Conservation (phyloP, 2,329 filamentous ascomycete genomes). For the Zopfia rhizophila region DNA sequence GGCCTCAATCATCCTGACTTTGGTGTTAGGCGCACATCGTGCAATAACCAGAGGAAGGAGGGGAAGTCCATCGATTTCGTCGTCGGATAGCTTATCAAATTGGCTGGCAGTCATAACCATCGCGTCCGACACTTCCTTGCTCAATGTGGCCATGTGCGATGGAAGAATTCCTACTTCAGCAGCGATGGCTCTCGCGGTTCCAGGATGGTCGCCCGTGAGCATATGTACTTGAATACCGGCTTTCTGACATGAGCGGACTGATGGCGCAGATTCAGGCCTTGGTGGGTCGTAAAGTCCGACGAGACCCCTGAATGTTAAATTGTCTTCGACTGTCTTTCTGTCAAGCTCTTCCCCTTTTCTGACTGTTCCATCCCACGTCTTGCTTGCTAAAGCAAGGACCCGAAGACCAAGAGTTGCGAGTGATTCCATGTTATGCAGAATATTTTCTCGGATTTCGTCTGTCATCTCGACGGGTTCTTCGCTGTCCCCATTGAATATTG, state of each 20-base stretch:
- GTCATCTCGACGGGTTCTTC: slow-evolving; percentile 57
- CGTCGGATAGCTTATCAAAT: slow-evolving; percentile 80
- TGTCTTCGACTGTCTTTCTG: slow-evolving; percentile 72
- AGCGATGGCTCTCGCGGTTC: slow-evolving; percentile 59
- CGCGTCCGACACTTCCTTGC: slow-evolving; percentile 40
- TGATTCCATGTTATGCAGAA: slow-evolving; percentile 75
- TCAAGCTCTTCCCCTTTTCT: slow-evolving; percentile 58
- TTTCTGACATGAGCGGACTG: slow-evolving; percentile 56
- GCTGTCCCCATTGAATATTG: slow-evolving; percentile 58
- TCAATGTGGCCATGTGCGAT: slow-evolving; percentile 34
- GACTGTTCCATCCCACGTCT: slow-evolving; percentile 55
- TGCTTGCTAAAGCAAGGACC: slow-evolving; percentile 73
- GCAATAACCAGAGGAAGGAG: slow-evolving; percentile 84
- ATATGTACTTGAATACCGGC: slow-evolving; percentile 61
- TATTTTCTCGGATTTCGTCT: slow-evolving; percentile 64
- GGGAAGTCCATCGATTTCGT: slow-evolving; percentile 77
- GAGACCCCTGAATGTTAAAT: slow-evolving; percentile 79
- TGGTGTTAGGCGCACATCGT: slow-evolving; percentile 84
- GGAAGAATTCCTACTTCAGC: slow-evolving; percentile 60
- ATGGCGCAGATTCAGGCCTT: slow-evolving; percentile 76
- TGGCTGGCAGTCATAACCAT: slow-evolving; percentile 61
- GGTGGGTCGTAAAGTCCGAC: slow-evolving; percentile 88
- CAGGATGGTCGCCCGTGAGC: slow-evolving; percentile 60
- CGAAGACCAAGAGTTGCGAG: slow-evolving; percentile 74
- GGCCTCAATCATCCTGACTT: slow-evolving; percentile 91